These are phyloP conservation scores for Lachancea sp. DNA, from an alignment of 805 yeast species.

Conservation along the genomic window DNA sequence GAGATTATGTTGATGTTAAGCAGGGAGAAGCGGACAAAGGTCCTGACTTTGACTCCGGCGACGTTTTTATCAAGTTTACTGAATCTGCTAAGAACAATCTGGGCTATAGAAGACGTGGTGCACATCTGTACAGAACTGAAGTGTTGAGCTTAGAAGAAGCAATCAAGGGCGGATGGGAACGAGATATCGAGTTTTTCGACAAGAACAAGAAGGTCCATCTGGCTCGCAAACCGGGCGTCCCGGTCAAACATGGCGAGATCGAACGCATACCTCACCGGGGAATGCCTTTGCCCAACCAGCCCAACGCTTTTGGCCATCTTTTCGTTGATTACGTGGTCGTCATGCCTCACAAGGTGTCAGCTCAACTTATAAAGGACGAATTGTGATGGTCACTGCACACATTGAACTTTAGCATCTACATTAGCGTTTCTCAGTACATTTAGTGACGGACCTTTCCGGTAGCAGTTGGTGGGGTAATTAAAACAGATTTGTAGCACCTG, in stretches of 20 bases:
- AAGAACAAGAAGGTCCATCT: slow-evolving; percentile 43
- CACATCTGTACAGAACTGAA: slow-evolving; percentile 74
- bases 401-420: slow-evolving; percentile 3
- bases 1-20: slow-evolving; percentile 51
- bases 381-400: slow-evolving; percentile 1
- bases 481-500: too few species aligned
- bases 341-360: slow-evolving; percentile 31
- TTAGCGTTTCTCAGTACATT: too few species aligned
- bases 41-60: slow-evolving; percentile 82
- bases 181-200: slow-evolving; percentile 64
- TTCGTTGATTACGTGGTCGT: slow-evolving; percentile 44
- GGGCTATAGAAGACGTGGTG: slow-evolving; percentile 82
- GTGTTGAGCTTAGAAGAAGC: slow-evolving; percentile 69
- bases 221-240: slow-evolving; percentile 44
- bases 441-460: too few species aligned
- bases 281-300: slow-evolving; percentile 58
- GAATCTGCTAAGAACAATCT: slow-evolving; percentile 51
- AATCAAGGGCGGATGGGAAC: slow-evolving; percentile 69
- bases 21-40: slow-evolving; percentile 76
- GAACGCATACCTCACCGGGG: slow-evolving; percentile 73
- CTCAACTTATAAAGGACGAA: slow-evolving; percentile 6
- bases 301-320: slow-evolving; percentile 48
- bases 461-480: too few species aligned
- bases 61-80: slow-evolving; percentile 52
- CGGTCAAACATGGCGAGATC: slow-evolving; percentile 59